Base-by-base conservation (phyloP, 768 basidiomycete species). In the Agrocybe pediades region DNA sequence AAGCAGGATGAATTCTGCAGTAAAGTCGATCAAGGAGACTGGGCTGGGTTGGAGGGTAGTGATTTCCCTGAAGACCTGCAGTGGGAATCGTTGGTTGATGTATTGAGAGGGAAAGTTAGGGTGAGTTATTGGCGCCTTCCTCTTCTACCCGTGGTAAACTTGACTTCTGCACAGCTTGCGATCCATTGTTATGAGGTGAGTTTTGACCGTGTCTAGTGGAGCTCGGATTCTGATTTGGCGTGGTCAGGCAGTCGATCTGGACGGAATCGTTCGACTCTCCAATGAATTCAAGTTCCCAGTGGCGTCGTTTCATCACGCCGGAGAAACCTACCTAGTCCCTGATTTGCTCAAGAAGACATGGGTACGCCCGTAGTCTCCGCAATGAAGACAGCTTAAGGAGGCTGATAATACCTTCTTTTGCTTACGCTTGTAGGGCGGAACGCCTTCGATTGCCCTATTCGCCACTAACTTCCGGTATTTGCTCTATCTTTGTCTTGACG, bases 271-370 rank as follows among this genome's bases (percentile, higher is more conserved):
- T 53, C 76, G 88, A 48, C 74, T 92, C 2, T 83, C 88, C 9
- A 90, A 92, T 67, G 90, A 93, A 58, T 93, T 92, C 74, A 73
- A 89, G 55, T 90, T 90, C 70, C 81, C 85, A 0, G 73, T 91
- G 30, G 82, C 88, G 0, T 85, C 86, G 0, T 83, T 90, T 69
- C 90, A 91, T 60, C 90, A 92, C 59, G 89, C 90, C 1, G 84
- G 85, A 39, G 88, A 92, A 60, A 82, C 90, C 0, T 92, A 88
- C 59, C 84, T 93, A 36, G 88, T 92, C n/a, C 86, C 90, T 2
- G 82, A 84, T 21, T 66, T 89, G 1, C 75, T 93, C 51, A 91
- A 90, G 68, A 76, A 78, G 61, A 79, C 85, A 9, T 93, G 82
- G 70, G 88, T 84, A 62, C 42, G 64, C 57, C 25, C 6, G n/a